Conservation (phyloP, 371 early-diverging fungal species). For the Dipsacomyces acuminosporus region DNA sequence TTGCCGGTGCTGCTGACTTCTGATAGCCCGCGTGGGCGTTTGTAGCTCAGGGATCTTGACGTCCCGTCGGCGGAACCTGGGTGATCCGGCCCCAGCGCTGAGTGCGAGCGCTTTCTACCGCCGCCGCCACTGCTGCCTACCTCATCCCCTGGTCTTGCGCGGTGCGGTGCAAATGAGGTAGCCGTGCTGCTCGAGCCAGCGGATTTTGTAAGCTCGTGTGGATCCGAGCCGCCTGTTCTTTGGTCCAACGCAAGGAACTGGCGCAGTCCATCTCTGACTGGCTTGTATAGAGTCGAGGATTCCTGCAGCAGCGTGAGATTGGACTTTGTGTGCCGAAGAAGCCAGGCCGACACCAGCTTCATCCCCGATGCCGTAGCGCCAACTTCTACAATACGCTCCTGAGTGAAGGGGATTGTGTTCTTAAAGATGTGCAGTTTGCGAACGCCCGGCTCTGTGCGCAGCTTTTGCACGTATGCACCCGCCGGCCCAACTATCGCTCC, state of each 20-base stretch:
- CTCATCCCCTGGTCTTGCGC: neutral
- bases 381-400: constrained; percentile 35
- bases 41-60: too few species aligned
- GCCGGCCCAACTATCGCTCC: constrained; percentile 23
- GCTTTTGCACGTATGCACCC: constrained; percentile 12
- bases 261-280: constrained; percentile 19
- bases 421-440: constrained; percentile 18
- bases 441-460: constrained; percentile 13
- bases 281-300: constrained; percentile 18
- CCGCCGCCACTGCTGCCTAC: neutral
- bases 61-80: neutral
- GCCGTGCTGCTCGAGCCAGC: constrained; percentile 4
- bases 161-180: constrained; percentile 1
- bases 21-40: constrained; percentile 16
- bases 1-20: constrained; percentile 1
- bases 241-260: constrained; percentile 17
- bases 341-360: neutral
- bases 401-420: constrained; percentile 21
- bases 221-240: neutral
- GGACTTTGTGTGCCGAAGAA: constrained; percentile 13
- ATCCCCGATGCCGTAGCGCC: constrained; percentile 15
- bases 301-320: constrained; percentile 10
- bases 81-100: constrained; percentile 6
- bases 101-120: constrained; percentile 14
- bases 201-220: neutral